phyloP scores from a whole-genome alignment of 2,329 filamentous ascomycete species.

The Peltaster fructicola region DNA sequence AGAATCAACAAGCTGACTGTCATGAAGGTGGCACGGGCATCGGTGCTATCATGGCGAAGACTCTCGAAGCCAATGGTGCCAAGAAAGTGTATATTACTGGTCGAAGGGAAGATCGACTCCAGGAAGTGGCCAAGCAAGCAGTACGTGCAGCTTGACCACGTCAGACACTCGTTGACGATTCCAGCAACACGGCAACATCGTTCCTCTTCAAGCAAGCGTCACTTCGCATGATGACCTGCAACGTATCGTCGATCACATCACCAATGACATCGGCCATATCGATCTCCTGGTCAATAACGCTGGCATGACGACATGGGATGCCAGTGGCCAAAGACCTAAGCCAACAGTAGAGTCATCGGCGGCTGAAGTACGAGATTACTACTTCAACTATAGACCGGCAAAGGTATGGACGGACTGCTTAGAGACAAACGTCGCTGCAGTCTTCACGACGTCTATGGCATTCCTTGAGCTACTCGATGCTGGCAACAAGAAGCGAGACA shows the following conservation, averaged over 20 bases:
- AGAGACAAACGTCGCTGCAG: slow-evolving; percentile 27
- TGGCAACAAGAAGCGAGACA: slow-evolving; percentile 24
- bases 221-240: slow-evolving; percentile 25
- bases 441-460: slow-evolving; percentile 26
- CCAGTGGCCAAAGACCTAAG: slow-evolving; percentile 22
- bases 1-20: not conserved
- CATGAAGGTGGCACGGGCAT: slow-evolving; percentile 10
- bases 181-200: slow-evolving; percentile 19
- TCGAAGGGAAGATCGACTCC: slow-evolving; percentile 23
- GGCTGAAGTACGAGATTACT: slow-evolving; percentile 18
- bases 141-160: slow-evolving; percentile 10
- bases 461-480: slow-evolving; percentile 29
- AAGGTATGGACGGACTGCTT: slow-evolving; percentile 25
- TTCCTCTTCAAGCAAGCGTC: slow-evolving; percentile 27
- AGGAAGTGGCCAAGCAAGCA: slow-evolving; percentile 21
- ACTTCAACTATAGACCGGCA: slow-evolving; percentile 25
- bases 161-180: slow-evolving; percentile 9
- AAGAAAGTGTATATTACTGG: slow-evolving; percentile 31
- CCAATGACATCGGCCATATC: slow-evolving; percentile 27
- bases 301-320: slow-evolving; percentile 20
- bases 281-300: slow-evolving; percentile 37
- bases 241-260: slow-evolving; percentile 24
- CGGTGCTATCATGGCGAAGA: slow-evolving; percentile 21
- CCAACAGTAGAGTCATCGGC: slow-evolving; percentile 15
- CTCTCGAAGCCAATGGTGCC: slow-evolving; percentile 24